Base-by-base conservation (phyloP, 2,329 filamentous ascomycete genomes). In the Neopestalotiopsis clavispora region DNA sequence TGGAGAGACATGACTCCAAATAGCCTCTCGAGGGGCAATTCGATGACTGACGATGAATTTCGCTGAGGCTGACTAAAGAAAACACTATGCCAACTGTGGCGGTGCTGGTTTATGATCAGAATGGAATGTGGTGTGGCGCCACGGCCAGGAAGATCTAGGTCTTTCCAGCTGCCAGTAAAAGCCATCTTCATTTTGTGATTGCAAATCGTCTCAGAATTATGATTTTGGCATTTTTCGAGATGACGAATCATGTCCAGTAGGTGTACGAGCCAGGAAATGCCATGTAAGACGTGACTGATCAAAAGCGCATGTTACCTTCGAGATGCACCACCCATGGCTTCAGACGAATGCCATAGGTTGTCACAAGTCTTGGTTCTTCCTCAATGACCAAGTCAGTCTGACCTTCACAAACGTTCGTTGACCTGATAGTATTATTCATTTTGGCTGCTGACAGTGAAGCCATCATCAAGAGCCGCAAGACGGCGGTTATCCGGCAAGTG, bases 41-140 rank as follows among this genome's bases (percentile, higher is more conserved):
- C 45, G 45, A 52, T 52, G 45, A 52, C 45, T 52, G 45, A 52
- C 45, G 45, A 52, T 52, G 45, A 20, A 52, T 52, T 52, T 52
- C 45, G 45, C 45, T n/a, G 3, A 10, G n/a, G 45, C 45, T 52
- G 45, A 52, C 45, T 52, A 52, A 52, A 17, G 20, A 3, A 52
- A 23, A 52, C 45, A 52, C 45, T 52, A 52, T 52, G 45, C 45
- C 45, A 9, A 52, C 9, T 52, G 20, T 52, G 45, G 45, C 45
- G 20, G 45, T 17, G 20, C 20, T 17, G 45, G 17, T 17, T 20
- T 17, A 10, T 38, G 34, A 38, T 52, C 14, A 7, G 14, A 52
- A 20, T 23, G 17, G 20, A 17, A 52, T 52, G 34, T 10, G 45
- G 45, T 49, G 42, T 52, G 45, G 45, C 45, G 45, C 45, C n/a